Evolutionary conservation across 1,139 yeast genomes (phyloP), one percentile per base, ranked within the genome.

Genomic region (Saccharomyces hybrid): DNA sequence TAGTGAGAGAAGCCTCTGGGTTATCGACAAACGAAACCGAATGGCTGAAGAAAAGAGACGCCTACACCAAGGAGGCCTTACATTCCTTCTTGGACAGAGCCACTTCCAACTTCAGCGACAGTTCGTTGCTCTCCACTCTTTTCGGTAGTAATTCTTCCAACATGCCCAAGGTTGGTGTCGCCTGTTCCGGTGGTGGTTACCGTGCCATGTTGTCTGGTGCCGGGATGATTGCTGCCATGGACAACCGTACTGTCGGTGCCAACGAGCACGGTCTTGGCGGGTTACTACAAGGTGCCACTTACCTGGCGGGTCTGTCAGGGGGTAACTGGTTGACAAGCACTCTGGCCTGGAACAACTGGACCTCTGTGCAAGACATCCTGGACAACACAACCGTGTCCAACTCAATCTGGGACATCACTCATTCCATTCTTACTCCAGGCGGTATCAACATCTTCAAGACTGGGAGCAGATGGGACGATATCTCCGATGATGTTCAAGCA

Each of bases 121-220:
- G 70, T 11, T 67, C 72, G 55, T 63, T 47, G 16, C 34, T 31
- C 11, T 48, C 53, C 12, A 49, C 38, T 48, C 52, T 31, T 19
- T 48, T 31, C 4, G 47, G 38, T 29, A 34, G n/a, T 29, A 52
- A 4, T 46, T 27, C 52, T 42, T 54, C 50, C 24, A 52, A 57
- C 42, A 55, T 58, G 9, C 69, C 69, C 32, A 64, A 58, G 53
- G 75, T 88, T 53, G 96, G 85, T 3, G 66, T 88, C 16, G 89
- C 95, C 2, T 86, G 88, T 67, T 82, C 91, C 3, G 96, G 97
- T 38, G 97, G 97, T 65, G 95, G 96, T 2, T 89, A 87, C 71
- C 78, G 96, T 55, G 95, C 96, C 48, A 87, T 88, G 96, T 73
- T 89, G 50, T 73, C 77, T 55, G 96, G 96, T 9, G 96, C 95